Conservation (phyloP, 352 stramenopile genomes). For the Pythium brachiatum region DNA sequence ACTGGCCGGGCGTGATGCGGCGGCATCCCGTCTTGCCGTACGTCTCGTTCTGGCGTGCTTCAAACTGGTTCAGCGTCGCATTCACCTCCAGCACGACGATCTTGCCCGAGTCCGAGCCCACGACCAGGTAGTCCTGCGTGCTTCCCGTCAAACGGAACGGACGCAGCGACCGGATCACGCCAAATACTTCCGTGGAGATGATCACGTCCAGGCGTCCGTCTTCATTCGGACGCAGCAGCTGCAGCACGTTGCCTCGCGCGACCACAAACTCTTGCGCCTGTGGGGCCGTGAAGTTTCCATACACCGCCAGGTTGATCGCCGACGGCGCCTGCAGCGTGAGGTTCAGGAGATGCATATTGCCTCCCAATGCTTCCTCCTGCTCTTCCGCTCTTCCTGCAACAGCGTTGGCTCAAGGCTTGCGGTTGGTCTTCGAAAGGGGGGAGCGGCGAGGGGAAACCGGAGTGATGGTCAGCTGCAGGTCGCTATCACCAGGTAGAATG, state of each 20-base stretch:
- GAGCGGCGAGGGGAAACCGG: slow-evolving; percentile 8
- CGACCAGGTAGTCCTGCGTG: slow-evolving; percentile 94
- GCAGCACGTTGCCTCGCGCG: slow-evolving; percentile 90
- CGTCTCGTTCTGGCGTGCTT: slow-evolving; percentile 91
- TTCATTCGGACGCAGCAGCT: slow-evolving; percentile 89
- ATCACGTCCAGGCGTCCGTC: slow-evolving; percentile 72
- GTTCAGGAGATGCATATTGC: slow-evolving; percentile 83
- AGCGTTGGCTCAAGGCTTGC: slow-evolving; percentile 3
- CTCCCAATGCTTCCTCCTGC: background rate
- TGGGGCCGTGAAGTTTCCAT: slow-evolving; percentile 90
- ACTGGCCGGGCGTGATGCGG: slow-evolving; percentile 97
- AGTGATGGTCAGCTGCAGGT: slow-evolving; percentile 20
- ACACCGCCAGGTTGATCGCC: slow-evolving; percentile 79
- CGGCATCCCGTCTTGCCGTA: slow-evolving; percentile 97
- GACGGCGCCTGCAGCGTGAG: slow-evolving; percentile 84
- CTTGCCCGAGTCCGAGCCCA: slow-evolving; percentile 96
- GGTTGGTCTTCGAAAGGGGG: slow-evolving; percentile 21
- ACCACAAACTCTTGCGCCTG: slow-evolving; percentile 96
- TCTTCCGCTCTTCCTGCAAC: slow-evolving; percentile 2
- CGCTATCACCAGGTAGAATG: slow-evolving; percentile 1
- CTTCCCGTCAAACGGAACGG: slow-evolving; percentile 86
- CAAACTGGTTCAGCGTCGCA: slow-evolving; percentile 61
- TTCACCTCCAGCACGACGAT: slow-evolving; percentile 96
- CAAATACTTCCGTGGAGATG: slow-evolving; percentile 87
- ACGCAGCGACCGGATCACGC: slow-evolving; percentile 90